Evolutionary conservation across 2,329 filamentous ascomycete genomes (phyloP), one percentile per base, ranked within the genome.

Genomic region (Domatiomyces globalis): DNA sequence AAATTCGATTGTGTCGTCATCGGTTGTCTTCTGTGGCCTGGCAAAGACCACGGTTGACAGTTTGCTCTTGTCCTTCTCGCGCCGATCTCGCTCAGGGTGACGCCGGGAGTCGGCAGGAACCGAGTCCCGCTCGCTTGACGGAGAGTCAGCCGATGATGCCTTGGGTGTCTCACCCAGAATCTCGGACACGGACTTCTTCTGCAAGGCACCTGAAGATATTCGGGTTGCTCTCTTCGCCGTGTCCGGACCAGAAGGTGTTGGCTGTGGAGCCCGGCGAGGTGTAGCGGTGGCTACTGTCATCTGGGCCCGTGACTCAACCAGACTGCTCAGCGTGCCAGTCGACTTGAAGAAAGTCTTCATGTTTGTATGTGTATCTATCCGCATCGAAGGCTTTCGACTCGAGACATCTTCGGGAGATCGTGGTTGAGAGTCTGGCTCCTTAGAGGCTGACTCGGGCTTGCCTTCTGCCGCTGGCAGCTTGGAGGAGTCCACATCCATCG

Each of bases 21-120:
- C 75, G 36, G 79, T 76, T 18, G 67, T 59, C 46, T 71, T 72
- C 57, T 72, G 70, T 51, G 80, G 79, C 61, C 85, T 87, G 2
- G 84, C 83, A 63, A 94, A 92, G 0, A 90, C 75, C 2, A 92
- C 86, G 0, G 80, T 85, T 1, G 83, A 87, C 12, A 83, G 72
- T 59, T 83, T 83, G 56, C 75, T 80, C 61, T 70, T 64, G 53
- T 73, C 71, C 55, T 80, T 83, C 48, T 78, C 74, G 56, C 73
- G 77, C 29, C 77, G 73, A 58, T 77, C 80, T 42, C 69, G 69
- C 53, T 77, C 74, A 43, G 69, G 71, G 55, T 69, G 66, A 46
- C 65, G 66, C 19, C 66, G 64, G 43, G 65, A 61, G 46, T 65
- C 64, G 20, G 53, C 39, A 44, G 65, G 64, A 17, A 63, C 63